These are phyloP conservation scores for Phyllosticta citriasiana DNA, from an alignment of 2,329 filamentous ascomycete species.

Conservation along the genomic window DNA sequence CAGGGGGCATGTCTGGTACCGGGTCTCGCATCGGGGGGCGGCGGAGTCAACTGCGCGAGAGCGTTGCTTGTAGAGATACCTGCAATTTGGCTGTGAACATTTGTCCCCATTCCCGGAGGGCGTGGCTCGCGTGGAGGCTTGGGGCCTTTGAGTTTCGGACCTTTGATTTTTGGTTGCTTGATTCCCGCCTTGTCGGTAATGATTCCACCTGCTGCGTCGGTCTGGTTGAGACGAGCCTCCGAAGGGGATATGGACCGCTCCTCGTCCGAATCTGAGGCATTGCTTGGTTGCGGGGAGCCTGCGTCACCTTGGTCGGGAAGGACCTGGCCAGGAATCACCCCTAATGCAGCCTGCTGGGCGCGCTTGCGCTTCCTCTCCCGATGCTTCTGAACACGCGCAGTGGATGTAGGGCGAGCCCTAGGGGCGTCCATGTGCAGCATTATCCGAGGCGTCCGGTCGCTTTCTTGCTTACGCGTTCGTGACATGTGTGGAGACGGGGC, in stretches of 20 bases:
- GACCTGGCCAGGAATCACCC: conserved; percentile 35
- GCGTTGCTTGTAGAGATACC: conserved; percentile 54
- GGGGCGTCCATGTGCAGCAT: conserved; percentile 13
- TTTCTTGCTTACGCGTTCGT: conserved; percentile 12
- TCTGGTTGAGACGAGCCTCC: background rate
- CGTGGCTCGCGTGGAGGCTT: conserved; percentile 33
- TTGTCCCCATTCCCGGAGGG: conserved; percentile 39
- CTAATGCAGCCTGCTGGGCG: conserved; percentile 6
- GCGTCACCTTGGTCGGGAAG: conserved; percentile 24
- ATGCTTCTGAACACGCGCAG: conserved; percentile 10
- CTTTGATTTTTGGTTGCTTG: conserved; percentile 21
- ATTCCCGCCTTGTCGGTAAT: conserved; percentile 7
- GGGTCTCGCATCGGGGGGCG: conserved; percentile 48
- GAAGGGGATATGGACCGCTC: background rate
- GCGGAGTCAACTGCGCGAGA: conserved; percentile 47
- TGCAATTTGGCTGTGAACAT: conserved; percentile 43
- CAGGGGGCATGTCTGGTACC: conserved; percentile 54
- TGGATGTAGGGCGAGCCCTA: conserved; percentile 4
- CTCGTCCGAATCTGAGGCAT: conserved; percentile 4
- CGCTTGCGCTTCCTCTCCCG: conserved; percentile 19
- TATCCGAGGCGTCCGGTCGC: conserved; percentile 16
- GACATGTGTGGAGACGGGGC: conserved; percentile 34
- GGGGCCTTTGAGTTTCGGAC: conserved; percentile 11
- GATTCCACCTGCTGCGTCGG: conserved; percentile 1
- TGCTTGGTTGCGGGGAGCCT: conserved; percentile 3